Evolutionary conservation across 2,329 filamentous ascomycete genomes (phyloP).

Genomic region (Falciphora oryzae): DNA sequence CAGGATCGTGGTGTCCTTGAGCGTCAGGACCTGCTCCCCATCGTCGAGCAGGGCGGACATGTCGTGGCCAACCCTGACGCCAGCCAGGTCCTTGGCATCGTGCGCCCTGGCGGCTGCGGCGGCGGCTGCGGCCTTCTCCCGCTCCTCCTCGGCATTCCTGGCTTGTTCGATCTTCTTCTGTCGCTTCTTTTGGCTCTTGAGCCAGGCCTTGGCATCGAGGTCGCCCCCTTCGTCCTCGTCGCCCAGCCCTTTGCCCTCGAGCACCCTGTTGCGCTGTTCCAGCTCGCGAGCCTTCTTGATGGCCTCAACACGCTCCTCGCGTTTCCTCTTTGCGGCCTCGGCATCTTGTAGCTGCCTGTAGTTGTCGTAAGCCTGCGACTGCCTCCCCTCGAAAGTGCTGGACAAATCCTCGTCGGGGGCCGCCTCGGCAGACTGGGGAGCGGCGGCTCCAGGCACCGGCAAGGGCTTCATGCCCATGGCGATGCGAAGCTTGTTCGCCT

Average conservation of each 20-base stretch:
- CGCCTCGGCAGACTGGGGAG: slow-evolving; percentile 31
- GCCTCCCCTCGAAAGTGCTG: slow-evolving; percentile 78
- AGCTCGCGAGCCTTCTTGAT: slow-evolving; percentile 84
- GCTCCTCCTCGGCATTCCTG: slow-evolving; percentile 66
- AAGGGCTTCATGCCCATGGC: slow-evolving; percentile 87
- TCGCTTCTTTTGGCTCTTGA: slow-evolving; percentile 84
- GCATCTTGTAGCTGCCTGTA: slow-evolving; percentile 60
- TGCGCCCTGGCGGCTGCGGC: slow-evolving; percentile 63
- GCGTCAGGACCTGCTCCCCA: slow-evolving; percentile 82
- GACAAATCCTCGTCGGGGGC: slow-evolving; percentile 59
- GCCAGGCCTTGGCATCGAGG: slow-evolving; percentile 77
- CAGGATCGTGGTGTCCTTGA: slow-evolving; percentile 88
- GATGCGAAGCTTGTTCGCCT: slow-evolving; percentile 86
- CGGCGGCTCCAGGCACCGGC: slow-evolving; percentile 65
- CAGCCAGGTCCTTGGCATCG: slow-evolving; percentile 78
- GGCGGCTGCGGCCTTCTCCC: slow-evolving; percentile 67
- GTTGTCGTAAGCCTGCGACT: slow-evolving; percentile 69
- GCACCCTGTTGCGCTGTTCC: slow-evolving; percentile 66
- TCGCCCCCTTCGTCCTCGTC: slow-evolving; percentile 63
- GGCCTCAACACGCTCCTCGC: slow-evolving; percentile 73
- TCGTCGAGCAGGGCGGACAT: slow-evolving; percentile 73
- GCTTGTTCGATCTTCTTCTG: slow-evolving; percentile 85
- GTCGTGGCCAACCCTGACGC: slow-evolving; percentile 89
- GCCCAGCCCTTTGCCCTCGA: slow-evolving; percentile 80
- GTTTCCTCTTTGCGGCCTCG: slow-evolving; percentile 69